Percentiles rank a stretch among this genome's conserved stretches.
phyloP scores from a whole-genome alignment of 139 green algal genomes.

The Chlamydomonas sp. region DNA sequence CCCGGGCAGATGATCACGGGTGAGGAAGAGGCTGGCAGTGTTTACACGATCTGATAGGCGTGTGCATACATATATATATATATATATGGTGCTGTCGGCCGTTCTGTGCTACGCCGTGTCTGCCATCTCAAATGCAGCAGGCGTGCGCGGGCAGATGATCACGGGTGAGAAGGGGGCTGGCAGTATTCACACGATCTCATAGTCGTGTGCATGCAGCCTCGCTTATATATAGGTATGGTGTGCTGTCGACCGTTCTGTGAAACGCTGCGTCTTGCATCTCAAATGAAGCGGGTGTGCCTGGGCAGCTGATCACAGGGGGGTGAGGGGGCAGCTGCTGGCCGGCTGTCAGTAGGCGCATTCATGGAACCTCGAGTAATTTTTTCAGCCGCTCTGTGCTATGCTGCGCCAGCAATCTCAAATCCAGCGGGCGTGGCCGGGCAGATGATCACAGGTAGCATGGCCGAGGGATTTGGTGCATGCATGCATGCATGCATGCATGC shows the following conservation, averaged over 20 bases:
- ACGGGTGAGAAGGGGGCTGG: too few species aligned
- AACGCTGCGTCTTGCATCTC: conserved; percentile 30
- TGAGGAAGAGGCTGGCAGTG: too few species aligned
- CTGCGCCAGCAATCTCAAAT: conserved; percentile 20
- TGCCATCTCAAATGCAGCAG: conserved; percentile 10
- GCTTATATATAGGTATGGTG: too few species aligned
- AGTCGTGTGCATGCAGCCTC: too few species aligned
- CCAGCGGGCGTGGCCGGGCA: conserved; percentile 21
- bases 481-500: too few species aligned
- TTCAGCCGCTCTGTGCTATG: conserved; percentile 46
- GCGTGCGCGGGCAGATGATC: conserved; percentile 37
- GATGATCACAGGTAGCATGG: conserved; percentile 55
- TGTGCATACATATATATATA: too few species aligned
- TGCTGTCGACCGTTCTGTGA: conserved; percentile 43
- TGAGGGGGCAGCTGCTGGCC: too few species aligned
- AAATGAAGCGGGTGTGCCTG: conserved; percentile 14
- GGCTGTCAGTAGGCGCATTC: too few species aligned
- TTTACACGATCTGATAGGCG: too few species aligned
- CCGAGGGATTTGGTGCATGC: too few species aligned
- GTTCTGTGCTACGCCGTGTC: conserved; percentile 45
- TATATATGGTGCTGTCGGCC: conserved; percentile 41
- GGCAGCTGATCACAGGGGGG: conserved; percentile 48
- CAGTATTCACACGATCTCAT: too few species aligned
- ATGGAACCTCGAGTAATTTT: too few species aligned
- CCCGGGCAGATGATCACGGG: conserved; percentile 45